Evolutionary conservation across 306 rosid genomes (phyloP).

Genomic region (Albizia julibrissin): DNA sequence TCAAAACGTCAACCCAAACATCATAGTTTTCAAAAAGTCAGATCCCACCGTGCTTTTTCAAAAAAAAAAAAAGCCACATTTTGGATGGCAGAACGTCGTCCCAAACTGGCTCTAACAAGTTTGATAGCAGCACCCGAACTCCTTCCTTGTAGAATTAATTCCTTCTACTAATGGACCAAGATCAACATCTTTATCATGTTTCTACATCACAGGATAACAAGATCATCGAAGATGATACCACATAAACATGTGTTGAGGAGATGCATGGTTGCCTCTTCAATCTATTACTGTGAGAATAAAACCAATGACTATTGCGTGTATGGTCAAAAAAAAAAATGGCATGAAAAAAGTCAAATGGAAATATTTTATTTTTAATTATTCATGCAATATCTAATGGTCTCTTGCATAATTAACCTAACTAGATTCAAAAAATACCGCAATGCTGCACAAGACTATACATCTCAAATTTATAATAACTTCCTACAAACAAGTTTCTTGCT

Average conservation of each 20-base stretch:
- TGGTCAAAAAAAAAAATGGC: neutral
- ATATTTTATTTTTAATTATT: neutral
- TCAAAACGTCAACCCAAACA: too few relatives aligned
- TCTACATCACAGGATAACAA: slow-evolving; percentile 19
- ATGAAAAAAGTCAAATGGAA: neutral
- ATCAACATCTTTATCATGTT: slow-evolving; percentile 61
- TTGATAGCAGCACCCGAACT: slow-evolving; percentile 45
- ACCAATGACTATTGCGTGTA: neutral
- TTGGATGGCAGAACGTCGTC: too few relatives aligned
- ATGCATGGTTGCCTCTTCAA: neutral
- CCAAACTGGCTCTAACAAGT: too few relatives aligned
- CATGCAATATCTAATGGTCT: slow-evolving; percentile 1
- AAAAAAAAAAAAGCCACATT: too few relatives aligned
- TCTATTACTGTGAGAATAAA: neutral
- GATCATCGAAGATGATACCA: neutral
- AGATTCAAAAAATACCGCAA: neutral
- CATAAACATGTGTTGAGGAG: neutral
- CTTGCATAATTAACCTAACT: neutral
- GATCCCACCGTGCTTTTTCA: too few relatives aligned
- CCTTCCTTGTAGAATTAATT: slow-evolving; percentile 32
- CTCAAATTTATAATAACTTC: neutral
- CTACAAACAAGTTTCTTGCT: neutral
- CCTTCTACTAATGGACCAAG: slow-evolving; percentile 77
- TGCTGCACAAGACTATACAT: neutral
- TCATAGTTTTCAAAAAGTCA: too few relatives aligned